phyloP scores from a whole-genome alignment of 2,329 filamentous ascomycete genomes.

The Aureobasidium sp. region DNA sequence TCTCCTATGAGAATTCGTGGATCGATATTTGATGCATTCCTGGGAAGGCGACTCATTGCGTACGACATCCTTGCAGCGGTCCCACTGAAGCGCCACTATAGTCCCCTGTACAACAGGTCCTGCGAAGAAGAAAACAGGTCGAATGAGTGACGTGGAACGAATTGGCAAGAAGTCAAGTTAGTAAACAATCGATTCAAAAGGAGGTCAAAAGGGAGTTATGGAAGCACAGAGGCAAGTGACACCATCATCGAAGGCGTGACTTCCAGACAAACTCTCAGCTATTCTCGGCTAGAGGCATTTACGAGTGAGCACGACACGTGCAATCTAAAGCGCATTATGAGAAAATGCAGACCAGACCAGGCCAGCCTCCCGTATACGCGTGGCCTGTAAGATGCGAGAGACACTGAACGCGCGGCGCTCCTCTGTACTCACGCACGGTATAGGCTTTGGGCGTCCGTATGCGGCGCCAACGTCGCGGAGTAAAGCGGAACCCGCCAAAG shows the following conservation, averaged over 20 bases:
- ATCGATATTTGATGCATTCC: neutral
- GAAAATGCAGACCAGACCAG: neutral
- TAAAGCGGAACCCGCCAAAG: neutral
- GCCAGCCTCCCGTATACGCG: neutral
- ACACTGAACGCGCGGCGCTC: neutral
- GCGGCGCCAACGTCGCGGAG: neutral
- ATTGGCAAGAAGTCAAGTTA: neutral
- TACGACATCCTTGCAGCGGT: neutral
- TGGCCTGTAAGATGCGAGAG: neutral
- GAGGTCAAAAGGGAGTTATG: neutral
- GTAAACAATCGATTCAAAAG: neutral
- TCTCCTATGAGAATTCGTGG: neutral
- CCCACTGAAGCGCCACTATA: neutral
- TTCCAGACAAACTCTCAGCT: neutral
- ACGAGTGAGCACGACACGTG: neutral
- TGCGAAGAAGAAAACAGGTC: neutral
- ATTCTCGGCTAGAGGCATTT: neutral
- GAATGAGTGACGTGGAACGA: neutral
- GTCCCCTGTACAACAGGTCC: neutral
- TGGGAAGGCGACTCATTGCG: neutral
- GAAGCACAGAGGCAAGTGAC: neutral
- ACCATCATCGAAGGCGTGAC: neutral
- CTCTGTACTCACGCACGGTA: neutral
- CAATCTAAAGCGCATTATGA: neutral
- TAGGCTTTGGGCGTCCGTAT: constrained; percentile 1